Evolutionary conservation across 1,139 yeast species (phyloP).

Genomic region (Pichia sp.): DNA sequence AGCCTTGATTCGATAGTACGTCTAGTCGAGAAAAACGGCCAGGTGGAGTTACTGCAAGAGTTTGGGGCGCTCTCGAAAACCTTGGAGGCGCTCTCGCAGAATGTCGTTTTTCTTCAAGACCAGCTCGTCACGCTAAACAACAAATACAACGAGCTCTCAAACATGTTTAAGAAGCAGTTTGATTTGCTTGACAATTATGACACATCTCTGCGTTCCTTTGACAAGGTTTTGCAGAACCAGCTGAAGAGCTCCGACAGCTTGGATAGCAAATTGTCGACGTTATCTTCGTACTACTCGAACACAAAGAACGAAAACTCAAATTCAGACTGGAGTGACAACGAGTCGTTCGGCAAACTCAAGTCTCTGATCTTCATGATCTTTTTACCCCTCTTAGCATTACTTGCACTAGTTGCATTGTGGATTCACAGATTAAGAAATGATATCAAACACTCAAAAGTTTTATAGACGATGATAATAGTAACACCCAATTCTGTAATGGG

Average conservation of each 20-base stretch:
- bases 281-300: conserved; percentile 18
- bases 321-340: conserved; percentile 3
- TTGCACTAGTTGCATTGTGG: conserved; percentile 39
- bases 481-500: not conserved
- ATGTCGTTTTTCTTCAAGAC: conserved; percentile 17
- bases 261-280: conserved; percentile 21
- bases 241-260: conserved; percentile 23
- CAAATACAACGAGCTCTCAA: conserved; percentile 21
- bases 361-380: conserved; percentile 31
- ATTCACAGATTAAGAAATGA: conserved; percentile 50
- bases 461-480: conserved; percentile 29
- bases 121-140: conserved; percentile 21
- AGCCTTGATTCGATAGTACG: conserved; percentile 4
- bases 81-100: conserved; percentile 21
- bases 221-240: conserved; percentile 25
- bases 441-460: conserved; percentile 52
- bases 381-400: conserved; percentile 40
- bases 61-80: conserved; percentile 23
- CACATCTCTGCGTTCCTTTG: conserved; percentile 23
- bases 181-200: conserved; percentile 26
- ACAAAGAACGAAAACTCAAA: not conserved
- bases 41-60: conserved; percentile 21
- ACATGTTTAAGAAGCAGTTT: conserved; percentile 23
- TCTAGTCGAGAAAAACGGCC: conserved; percentile 9
- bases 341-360: conserved; percentile 8